These are phyloP conservation scores for Fusarium sp. DNA, from an alignment of 2,329 filamentous ascomycete species.

Conservation along the genomic window DNA sequence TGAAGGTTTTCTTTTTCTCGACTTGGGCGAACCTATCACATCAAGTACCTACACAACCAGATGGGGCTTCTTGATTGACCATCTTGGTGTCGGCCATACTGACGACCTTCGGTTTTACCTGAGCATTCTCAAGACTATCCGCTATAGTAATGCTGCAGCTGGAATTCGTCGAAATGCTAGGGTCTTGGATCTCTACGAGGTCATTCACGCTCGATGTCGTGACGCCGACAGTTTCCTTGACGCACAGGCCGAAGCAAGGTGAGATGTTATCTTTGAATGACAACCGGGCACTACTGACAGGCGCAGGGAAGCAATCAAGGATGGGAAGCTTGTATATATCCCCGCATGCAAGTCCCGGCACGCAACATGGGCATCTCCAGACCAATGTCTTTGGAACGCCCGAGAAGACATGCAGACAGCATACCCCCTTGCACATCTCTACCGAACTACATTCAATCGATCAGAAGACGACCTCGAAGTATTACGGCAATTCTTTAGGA, in stretches of 20 bases:
- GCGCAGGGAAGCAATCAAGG: conserved; percentile 7
- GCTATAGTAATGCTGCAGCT: not conserved
- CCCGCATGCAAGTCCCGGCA: conserved; percentile 3
- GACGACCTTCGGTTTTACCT: conserved; percentile 39
- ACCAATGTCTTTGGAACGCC: conserved; percentile 33
- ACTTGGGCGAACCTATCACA: conserved; percentile 27
- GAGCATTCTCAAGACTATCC: conserved; percentile 19
- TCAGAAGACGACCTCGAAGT: conserved; percentile 21
- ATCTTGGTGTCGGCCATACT: conserved; percentile 27
- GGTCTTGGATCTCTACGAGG: conserved; percentile 38
- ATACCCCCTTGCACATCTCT: conserved; percentile 32
- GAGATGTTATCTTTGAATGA: not conserved
- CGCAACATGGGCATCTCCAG: conserved; percentile 17
- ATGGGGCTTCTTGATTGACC: conserved; percentile 40
- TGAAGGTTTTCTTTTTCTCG: conserved; percentile 28
- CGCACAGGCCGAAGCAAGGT: conserved; percentile 18
- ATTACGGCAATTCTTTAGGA: conserved; percentile 36
- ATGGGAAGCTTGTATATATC: conserved; percentile 20
- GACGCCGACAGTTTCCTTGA: conserved; percentile 24
- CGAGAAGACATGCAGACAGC: conserved; percentile 31
- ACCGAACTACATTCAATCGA: conserved; percentile 11
- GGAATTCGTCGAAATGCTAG: conserved; percentile 11
- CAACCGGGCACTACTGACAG: not conserved
- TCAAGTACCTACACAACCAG: conserved; percentile 17
- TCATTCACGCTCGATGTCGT: conserved; percentile 28